Base-by-base conservation (phyloP, 2,329 filamentous ascomycete species). In the Penicillium crustosum region DNA sequence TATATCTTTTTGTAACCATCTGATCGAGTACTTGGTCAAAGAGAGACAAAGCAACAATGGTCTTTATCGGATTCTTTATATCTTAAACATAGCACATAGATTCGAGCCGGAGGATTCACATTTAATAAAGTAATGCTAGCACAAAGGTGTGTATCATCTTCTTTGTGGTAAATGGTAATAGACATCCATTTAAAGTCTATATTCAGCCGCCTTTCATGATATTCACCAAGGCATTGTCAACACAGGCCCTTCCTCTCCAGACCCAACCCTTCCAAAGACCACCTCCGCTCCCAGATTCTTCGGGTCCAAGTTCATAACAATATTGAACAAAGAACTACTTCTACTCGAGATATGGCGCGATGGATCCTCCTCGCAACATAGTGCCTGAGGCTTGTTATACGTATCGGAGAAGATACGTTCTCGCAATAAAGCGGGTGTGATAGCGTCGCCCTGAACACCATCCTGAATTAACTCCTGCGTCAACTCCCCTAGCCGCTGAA, bases 271-370 rank as follows among this genome's bases (percentile, higher is more conserved):
- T n/a, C 70, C 69, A 60, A 71, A 66, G 17, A 75, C 71, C 17
- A 77, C 65, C 61, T 76, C 72, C n/a, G 71, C 73, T 17, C 63
- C 48, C 0, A 65, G 49, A 36, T 65, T 57, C 15, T 56, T 49
- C 5, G 67, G 58, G 12, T 68, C 61, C 47, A 75, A 58, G 36
- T 69, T 65, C 70, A 73, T 75, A 23, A 75, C 65, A 39, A 76
- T 76, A 27, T 74, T 74, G 50, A 76, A 76, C 33, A 75, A 60
- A 8, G 74, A 70, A 44, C 64, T 72, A 31, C 65, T 71, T 9
- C 71, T 68, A 12, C 61, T 67, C 13, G 69, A 68, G 6, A 66
- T 61, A 38, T 70, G 66, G 1, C 61, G 62, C 6, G 47, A 53
- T 4, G 65, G 60, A 57, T 75, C 70, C 38, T 73, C 69, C 17